Evolutionary conservation across 2,329 filamentous ascomycete genomes (phyloP).

Genomic region (Microdochium trichocladiopsis): DNA sequence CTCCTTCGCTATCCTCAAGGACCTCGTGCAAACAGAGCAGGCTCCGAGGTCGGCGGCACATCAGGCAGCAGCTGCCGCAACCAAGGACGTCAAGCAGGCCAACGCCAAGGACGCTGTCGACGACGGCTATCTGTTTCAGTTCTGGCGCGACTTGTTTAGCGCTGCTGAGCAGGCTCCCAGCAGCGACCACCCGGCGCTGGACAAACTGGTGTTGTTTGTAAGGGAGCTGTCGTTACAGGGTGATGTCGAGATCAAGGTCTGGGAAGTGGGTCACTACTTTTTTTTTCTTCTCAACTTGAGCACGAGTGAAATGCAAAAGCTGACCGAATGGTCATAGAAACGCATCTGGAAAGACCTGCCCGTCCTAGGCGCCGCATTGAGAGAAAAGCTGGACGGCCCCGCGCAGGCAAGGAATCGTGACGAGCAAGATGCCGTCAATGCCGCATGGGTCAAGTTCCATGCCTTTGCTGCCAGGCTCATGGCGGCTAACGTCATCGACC

Average conservation of each 20-base stretch:
- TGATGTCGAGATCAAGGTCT: constrained; percentile 13
- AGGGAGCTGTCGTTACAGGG: constrained; percentile 16
- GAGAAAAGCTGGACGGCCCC: constrained; percentile 12
- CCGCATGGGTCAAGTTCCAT: constrained; percentile 15
- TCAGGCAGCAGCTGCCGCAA: not conserved
- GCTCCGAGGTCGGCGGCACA: not conserved
- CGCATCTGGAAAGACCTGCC: constrained; percentile 18
- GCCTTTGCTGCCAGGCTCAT: constrained; percentile 18
- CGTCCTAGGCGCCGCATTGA: constrained; percentile 11
- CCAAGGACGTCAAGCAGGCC: not conserved
- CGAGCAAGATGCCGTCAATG: constrained; percentile 3
- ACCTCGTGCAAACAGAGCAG: not conserved
- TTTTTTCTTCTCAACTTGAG: not conserved
- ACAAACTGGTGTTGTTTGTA: constrained; percentile 16
- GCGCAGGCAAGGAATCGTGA: not conserved
- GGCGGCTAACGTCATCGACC: constrained; percentile 11
- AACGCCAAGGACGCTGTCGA: constrained; percentile 4
- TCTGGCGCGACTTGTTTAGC: constrained; percentile 14
- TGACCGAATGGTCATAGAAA: constrained; percentile 6
- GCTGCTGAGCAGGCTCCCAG: constrained; percentile 15
- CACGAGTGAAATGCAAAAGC: not conserved
- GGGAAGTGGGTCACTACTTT: constrained; percentile 12
- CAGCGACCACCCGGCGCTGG: constrained; percentile 13
- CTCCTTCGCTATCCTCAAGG: not conserved
- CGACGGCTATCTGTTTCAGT: constrained; percentile 13